phyloP scores from a whole-genome alignment of 2,329 filamentous ascomycete genomes.

The Xylaria sp. region DNA sequence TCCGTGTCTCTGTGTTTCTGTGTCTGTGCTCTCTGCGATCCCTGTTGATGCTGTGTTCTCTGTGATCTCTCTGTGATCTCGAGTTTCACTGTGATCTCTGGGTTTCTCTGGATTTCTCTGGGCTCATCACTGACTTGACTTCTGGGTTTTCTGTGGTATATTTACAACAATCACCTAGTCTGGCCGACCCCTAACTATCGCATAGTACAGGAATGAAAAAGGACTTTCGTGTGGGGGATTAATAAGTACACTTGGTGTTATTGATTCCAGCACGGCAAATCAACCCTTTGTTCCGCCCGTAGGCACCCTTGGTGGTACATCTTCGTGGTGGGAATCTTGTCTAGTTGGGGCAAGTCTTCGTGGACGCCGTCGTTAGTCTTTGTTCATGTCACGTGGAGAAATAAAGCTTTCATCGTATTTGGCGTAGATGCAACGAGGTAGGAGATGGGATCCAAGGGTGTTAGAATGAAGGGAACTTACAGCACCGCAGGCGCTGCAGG shows the following conservation, averaged over 20 bases:
- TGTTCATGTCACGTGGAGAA: not conserved
- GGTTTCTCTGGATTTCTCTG: not conserved
- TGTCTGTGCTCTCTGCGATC: not conserved
- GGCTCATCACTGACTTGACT: not conserved
- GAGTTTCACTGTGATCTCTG: not conserved
- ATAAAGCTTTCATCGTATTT: not conserved
- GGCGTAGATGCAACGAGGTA: not conserved
- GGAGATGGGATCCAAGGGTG: not conserved
- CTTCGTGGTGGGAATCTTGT: not conserved
- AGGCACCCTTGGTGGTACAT: not conserved
- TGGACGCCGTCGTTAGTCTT: constrained; percentile 9
- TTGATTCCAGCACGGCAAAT: not conserved
- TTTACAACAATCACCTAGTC: not conserved
- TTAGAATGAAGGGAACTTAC: constrained; percentile 53
- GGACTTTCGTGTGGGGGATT: not conserved
- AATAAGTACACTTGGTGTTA: constrained; percentile 1
- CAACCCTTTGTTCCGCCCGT: not conserved
- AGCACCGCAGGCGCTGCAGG: constrained; percentile 66
- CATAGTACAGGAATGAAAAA: not conserved
- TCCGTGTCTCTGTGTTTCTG: not conserved
- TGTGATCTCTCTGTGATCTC: not conserved
- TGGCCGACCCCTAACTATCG: not conserved
- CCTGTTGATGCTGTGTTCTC: no score
- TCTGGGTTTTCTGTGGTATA: constrained; percentile 20
- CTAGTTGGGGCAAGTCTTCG: constrained; percentile 41